Percentiles rank a stretch among this genome's conserved stretches.
phyloP scores from a whole-genome alignment of 257 asterid genomes.

The Solanum appendiculatum region DNA sequence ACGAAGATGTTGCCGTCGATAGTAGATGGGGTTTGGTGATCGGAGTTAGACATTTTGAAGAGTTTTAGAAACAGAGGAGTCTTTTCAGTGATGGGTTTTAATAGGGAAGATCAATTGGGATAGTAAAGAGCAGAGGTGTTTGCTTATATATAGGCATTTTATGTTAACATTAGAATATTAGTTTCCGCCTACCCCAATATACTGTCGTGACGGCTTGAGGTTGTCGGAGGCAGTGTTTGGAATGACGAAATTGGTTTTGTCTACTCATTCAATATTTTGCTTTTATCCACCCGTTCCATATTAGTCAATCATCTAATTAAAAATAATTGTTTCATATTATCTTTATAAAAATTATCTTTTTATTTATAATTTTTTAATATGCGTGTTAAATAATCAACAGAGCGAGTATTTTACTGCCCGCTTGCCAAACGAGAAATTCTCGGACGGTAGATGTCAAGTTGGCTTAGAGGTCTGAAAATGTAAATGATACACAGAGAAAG shows the following conservation, averaged over 20 bases:
- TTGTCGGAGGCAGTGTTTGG: not conserved
- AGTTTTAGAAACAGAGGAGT: not conserved
- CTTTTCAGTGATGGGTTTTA: not conserved
- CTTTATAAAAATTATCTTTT: too few relatives aligned
- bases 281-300: not conserved
- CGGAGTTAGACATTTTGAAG: constrained; percentile 32
- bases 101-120: not conserved
- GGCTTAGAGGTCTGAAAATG: not conserved
- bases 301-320: too few relatives aligned
- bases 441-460: not conserved
- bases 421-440: not conserved
- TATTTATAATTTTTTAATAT: too few relatives aligned
- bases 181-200: not conserved
- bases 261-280: not conserved
- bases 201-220: not conserved
- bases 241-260: not conserved
- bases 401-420: not conserved
- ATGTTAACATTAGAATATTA: not conserved
- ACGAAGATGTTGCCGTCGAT: constrained; percentile 62
- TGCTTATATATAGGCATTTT: not conserved
- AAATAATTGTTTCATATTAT: too few relatives aligned
- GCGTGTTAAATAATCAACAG: not conserved
- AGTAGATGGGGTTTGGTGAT: not conserved
- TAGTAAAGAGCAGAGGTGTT: not conserved
- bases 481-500: not conserved